Evolutionary conservation across 1,284 basidiomycete species (phyloP), one percentile per base, ranked within the genome.

Genomic region (Fistulina hepatica): DNA sequence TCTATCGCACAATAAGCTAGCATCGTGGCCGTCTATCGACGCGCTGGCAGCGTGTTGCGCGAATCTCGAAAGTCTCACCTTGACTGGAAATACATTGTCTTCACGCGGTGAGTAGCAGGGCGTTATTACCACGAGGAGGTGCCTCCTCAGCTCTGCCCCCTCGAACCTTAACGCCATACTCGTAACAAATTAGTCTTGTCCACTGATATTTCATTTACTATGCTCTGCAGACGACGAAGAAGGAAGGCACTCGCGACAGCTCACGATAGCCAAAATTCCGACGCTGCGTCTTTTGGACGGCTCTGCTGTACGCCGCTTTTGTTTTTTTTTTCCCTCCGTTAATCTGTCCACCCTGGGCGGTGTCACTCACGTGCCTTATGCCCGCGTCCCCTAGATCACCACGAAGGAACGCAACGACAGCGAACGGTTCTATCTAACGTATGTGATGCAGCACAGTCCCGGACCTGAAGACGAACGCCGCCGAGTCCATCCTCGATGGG

Each of bases 351-450:
- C 40, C 33, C 40, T 36, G 41, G 36, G 26, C 22, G 34, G n/a
- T n/a, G n/a, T n/a, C n/a, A n/a, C n/a, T n/a, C n/a, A n/a, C n/a
- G n/a, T n/a, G n/a, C n/a, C n/a, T n/a, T n/a, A n/a, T n/a, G n/a
- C n/a, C n/a, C n/a, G n/a, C n/a, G n/a, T n/a, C n/a, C n/a, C 44
- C 33, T 51, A 88, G 80, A 72, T 93, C 36, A 71, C 77, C 4
- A 40, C 57, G 6, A 73, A 71, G 44, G 90, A 94, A 54, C 69
- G 93, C 24, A 65, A 60, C n/a, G 93, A 97, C 51, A 78, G 82
- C 34, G 92, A 97, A 58, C 58, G 89, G 27, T 86, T 82, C 53
- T 94, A 92, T 58, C 63, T 93, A 37, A 78, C 78, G 23, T 67
- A 63, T 50, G 62, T 81, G 44, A 61, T 64, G 36, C 70, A 67